phyloP scores from a whole-genome alignment of 2,329 filamentous ascomycete genomes.

The Alternaria longipes region DNA sequence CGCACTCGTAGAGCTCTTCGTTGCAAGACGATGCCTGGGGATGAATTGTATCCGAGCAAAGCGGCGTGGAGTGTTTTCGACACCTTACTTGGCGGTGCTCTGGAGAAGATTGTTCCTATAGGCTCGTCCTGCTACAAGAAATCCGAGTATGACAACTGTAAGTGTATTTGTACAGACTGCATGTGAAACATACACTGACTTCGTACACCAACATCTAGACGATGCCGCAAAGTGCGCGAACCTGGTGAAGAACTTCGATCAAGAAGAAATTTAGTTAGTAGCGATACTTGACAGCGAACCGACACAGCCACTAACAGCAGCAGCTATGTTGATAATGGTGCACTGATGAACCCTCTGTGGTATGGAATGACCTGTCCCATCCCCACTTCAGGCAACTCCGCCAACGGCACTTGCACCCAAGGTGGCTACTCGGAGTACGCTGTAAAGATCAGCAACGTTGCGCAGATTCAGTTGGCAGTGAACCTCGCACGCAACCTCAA shows the following conservation, averaged over 20 bases:
- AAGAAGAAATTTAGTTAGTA: constrained; percentile 36
- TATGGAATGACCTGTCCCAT: constrained; percentile 41
- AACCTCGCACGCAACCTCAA: constrained; percentile 45
- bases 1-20: constrained; percentile 21
- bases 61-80: constrained; percentile 33
- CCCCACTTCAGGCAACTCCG: constrained; percentile 25
- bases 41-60: constrained; percentile 34
- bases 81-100: constrained; percentile 33
- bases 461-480: constrained; percentile 45
- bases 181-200: too few species aligned
- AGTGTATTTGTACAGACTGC: too few species aligned
- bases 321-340: constrained; percentile 36
- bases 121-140: constrained; percentile 41
- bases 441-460: constrained; percentile 40
- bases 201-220: constrained; percentile 6
- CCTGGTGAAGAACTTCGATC: constrained; percentile 26
- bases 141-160: constrained; percentile 38
- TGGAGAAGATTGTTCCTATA: constrained; percentile 39
- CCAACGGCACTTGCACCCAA: constrained; percentile 39
- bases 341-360: constrained; percentile 41
- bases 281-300: neutral
- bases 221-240: constrained; percentile 35
- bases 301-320: constrained; percentile 1
- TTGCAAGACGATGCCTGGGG: constrained; percentile 44
- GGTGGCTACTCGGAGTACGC: constrained; percentile 42